phyloP scores from a whole-genome alignment of 768 basidiomycete species.

The Hysterangium stoloniferum region DNA sequence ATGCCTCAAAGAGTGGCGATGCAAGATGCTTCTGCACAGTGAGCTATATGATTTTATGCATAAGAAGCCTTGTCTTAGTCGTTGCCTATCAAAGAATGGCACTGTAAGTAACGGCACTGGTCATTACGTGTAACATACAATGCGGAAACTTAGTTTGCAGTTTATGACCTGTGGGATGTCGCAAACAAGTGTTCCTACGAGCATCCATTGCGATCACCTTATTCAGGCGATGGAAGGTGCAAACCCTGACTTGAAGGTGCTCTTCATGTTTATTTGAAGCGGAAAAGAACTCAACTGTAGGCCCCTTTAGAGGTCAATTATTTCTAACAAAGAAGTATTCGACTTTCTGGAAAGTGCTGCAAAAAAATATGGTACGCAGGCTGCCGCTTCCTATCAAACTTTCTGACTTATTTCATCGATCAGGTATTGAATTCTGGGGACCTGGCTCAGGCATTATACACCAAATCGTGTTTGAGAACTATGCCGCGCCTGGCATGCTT shows the following conservation, averaged over 20 bases:
- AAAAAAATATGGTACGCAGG: slow-evolving; percentile 52
- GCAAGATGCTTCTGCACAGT: slow-evolving; percentile 93
- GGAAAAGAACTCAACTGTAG: slow-evolving; percentile 5
- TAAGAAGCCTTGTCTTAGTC: slow-evolving; percentile 55
- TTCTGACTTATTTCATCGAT: neutral
- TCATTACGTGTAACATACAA: slow-evolving; percentile 4
- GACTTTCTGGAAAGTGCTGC: slow-evolving; percentile 93
- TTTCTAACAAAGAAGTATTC: slow-evolving; percentile 92
- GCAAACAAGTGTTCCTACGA: slow-evolving; percentile 76
- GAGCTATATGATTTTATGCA: slow-evolving; percentile 29
- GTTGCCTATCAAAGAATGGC: slow-evolving; percentile 25
- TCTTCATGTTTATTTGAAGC: neutral
- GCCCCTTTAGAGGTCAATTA: slow-evolving; percentile 59
- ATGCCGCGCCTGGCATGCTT: slow-evolving; percentile 90
- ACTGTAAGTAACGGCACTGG: slow-evolving; percentile 41
- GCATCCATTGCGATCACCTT: slow-evolving; percentile 97
- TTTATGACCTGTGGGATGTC: slow-evolving; percentile 95
- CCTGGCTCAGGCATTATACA: slow-evolving; percentile 95
- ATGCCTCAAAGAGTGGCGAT: slow-evolving; percentile 92
- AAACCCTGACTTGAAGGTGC: slow-evolving; percentile 72
- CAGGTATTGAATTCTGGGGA: slow-evolving; percentile 92
- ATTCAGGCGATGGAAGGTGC: slow-evolving; percentile 93
- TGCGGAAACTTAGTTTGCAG: slow-evolving; percentile 56
- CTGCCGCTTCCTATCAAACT: neutral
- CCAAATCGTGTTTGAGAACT: slow-evolving; percentile 97